Conservation (phyloP, 306 rosid genomes). For the Fragaria nilgerrensis region DNA sequence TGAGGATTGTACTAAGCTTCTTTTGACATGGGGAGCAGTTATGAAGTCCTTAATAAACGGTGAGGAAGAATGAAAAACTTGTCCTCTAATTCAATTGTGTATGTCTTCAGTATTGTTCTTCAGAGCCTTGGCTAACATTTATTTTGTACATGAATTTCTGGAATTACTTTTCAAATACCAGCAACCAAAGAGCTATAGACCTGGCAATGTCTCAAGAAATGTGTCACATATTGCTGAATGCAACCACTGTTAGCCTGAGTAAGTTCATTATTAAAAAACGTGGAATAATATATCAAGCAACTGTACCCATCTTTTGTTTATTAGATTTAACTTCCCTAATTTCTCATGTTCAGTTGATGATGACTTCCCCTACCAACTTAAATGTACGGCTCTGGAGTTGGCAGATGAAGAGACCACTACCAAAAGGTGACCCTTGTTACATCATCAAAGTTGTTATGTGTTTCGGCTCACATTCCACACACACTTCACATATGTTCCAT, state of each 20-base stretch:
- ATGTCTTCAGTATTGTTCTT: not conserved
- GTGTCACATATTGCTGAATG: conserved; percentile 35
- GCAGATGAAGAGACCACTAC: conserved; percentile 16
- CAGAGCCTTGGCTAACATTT: not conserved
- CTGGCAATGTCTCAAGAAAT: conserved; percentile 40
- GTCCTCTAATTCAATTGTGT: not conserved
- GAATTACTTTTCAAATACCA: conserved; percentile 7
- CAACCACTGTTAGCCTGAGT: conserved; percentile 30
- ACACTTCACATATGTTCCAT: too few relatives aligned
- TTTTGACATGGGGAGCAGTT: conserved; percentile 44
- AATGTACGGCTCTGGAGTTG: conserved; percentile 11
- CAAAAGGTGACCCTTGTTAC: conserved; percentile 23
- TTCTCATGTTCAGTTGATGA: conserved; percentile 28
- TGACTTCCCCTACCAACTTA: conserved; percentile 17
- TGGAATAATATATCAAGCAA: not conserved
- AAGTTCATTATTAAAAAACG: conserved; percentile 16
- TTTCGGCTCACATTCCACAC: too few relatives aligned
- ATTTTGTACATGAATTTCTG: not conserved
- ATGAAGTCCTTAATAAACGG: conserved; percentile 43
- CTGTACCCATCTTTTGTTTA: not conserved
- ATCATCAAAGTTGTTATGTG: not conserved
- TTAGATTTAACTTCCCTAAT: not conserved
- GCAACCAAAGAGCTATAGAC: conserved; percentile 44
- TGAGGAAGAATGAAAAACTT: conserved; percentile 10
- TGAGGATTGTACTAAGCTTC: conserved; percentile 36